phyloP scores from a whole-genome alignment of 768 basidiomycete species.

The Mycena pura region DNA sequence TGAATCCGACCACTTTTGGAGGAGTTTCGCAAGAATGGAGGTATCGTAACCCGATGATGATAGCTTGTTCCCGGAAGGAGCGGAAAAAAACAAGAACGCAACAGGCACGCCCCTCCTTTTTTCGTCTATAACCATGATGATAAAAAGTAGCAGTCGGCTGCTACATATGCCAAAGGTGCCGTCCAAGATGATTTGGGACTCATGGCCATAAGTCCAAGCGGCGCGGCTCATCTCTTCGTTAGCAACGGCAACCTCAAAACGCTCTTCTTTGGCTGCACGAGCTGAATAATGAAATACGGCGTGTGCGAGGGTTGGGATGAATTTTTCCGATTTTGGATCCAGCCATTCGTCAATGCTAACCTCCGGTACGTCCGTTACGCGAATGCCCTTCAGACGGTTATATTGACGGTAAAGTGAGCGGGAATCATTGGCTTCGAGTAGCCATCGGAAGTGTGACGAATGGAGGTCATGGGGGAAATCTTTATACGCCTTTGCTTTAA shows the following conservation, averaged over 20 bases:
- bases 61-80: constrained; percentile 31
- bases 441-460: constrained; percentile 1
- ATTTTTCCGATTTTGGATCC: constrained; percentile 23
- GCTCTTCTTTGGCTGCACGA: constrained; percentile 19
- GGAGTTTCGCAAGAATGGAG: constrained; percentile 26
- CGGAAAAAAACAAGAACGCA: constrained; percentile 41
- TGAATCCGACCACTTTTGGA: constrained; percentile 30
- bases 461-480: background rate
- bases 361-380: constrained; percentile 2
- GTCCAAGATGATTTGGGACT: constrained; percentile 28
- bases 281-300: constrained; percentile 34
- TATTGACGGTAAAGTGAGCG: constrained; percentile 30
- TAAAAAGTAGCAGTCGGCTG: constrained; percentile 36
- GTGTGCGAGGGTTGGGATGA: constrained; percentile 21
- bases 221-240: constrained; percentile 31
- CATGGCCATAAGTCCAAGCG: constrained; percentile 29
- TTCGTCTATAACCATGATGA: constrained; percentile 39
- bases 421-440: constrained; percentile 16
- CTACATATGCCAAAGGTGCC: constrained; percentile 31
- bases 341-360: constrained; percentile 35
- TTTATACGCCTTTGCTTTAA: background rate
- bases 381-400: constrained; percentile 24
- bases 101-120: constrained; percentile 35
- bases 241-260: constrained; percentile 33
- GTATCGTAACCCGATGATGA: constrained; percentile 40